Base-by-base conservation (phyloP, 306 rosid species). In the Abrus pulchellus region DNA sequence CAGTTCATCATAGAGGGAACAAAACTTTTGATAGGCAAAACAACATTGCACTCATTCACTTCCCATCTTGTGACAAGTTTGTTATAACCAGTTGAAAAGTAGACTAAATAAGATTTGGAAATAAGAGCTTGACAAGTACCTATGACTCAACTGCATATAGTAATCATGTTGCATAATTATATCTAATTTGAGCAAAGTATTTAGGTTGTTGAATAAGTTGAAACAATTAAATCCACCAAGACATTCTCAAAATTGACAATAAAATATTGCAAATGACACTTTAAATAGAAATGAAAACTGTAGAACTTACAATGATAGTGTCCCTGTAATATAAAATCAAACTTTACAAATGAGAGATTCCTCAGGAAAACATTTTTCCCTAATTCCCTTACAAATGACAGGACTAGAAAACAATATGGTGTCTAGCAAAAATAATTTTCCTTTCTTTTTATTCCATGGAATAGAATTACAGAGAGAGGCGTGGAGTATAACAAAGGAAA, bases 21-120 rank as follows among this genome's bases (percentile, higher is more conserved):
- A 55, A 34, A 65, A 45, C 38, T 13, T 27, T 59, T 0, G 0
- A 40, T 14, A 76, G 40, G 27, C 52, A 53, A 75, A 52, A 14
- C 32, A 43, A n/a, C 33, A 28, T 60, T 40, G 40, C 61, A 80
- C 40, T 10, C 48, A 48, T 56, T 70, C 36, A 76, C 45, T 80
- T 70, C 36, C 30, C n/a, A 43, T 38, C 41, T 30, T 44, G 11
- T 30, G 32, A 34, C 28, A 67, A 47, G 43, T 55, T 76, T 53
- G 56, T 41, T n/a, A 50, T 33, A 40, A 43, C 68, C 28, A 41
- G 65, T 28, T 1, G 5, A 30, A 78, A 77, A 32, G 50, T 50
- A 32, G 68, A 75, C 48, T 7, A 14, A 62, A 62, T 52, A 14
- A 41, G 43, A 33, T 43, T 52, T 63, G 40, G 8, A 52, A n/a